Conservation (phyloP, 306 rosid genomes). For the Acacia crassicarpa region DNA sequence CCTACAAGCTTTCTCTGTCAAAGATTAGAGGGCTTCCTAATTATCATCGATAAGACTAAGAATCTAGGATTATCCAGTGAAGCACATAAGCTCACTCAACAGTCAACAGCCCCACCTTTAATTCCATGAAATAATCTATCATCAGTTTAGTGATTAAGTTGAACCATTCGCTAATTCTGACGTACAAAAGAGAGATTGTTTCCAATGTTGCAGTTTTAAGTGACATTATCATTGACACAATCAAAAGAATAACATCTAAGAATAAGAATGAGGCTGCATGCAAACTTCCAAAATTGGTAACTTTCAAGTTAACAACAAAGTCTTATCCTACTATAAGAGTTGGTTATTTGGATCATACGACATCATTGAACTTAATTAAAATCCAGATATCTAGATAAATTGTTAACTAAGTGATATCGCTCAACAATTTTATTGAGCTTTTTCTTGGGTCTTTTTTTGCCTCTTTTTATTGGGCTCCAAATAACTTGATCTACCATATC, state of each 20-base stretch:
- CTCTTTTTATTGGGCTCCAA: too few species aligned
- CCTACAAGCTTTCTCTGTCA: too few species aligned
- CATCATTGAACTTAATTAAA: too few species aligned
- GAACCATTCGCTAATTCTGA: neutral
- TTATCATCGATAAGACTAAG: neutral
- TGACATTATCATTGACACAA: neutral
- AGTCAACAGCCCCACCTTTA: neutral
- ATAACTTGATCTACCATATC: too few species aligned
- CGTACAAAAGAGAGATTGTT: neutral
- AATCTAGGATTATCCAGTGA: neutral
- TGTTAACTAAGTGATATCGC: too few species aligned
- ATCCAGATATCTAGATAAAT: too few species aligned
- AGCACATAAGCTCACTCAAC: neutral
- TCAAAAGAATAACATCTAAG: too few species aligned
- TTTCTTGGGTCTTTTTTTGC: too few species aligned
- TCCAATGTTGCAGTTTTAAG: neutral
- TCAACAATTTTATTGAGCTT: too few species aligned
- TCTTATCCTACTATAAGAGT: too few species aligned
- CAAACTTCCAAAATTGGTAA: neutral
- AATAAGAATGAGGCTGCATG: neutral
- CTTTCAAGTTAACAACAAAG: neutral
- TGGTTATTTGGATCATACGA: too few species aligned
- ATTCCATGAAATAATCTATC: neutral
- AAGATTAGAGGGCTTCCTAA: too few species aligned
- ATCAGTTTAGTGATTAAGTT: neutral